Evolutionary conservation across 2,329 filamentous ascomycete genomes (phyloP).

Genomic region (Venturia effusa): DNA sequence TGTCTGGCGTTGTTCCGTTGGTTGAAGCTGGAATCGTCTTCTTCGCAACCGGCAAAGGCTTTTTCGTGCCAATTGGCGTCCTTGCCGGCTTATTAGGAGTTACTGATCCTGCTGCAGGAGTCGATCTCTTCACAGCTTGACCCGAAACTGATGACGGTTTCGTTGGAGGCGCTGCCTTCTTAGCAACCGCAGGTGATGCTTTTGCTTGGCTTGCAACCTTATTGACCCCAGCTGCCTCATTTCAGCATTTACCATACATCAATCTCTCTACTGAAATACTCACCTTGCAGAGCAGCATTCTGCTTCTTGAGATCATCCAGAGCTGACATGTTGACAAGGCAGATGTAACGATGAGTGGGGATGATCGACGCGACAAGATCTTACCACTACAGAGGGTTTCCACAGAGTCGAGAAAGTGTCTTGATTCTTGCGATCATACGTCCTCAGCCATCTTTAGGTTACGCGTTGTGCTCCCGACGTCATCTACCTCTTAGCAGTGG

Average conservation of each 20-base stretch:
- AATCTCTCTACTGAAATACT: conserved; percentile 9
- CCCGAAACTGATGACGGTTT: conserved; percentile 17
- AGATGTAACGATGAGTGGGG: neutral
- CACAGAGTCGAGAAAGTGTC: neutral
- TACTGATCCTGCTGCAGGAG: conserved; percentile 8
- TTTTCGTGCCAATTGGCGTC: conserved; percentile 16
- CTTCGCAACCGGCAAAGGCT: conserved; percentile 14
- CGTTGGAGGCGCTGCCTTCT: conserved; percentile 13
- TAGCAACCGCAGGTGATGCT: neutral
- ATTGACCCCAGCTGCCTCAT: neutral
- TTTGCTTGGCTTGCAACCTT: neutral
- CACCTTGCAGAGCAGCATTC: conserved; percentile 30
- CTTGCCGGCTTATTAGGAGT: conserved; percentile 9
- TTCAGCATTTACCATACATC: neutral
- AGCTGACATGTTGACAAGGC: conserved; percentile 13
- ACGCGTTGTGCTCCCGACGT: neutral
- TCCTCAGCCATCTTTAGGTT: neutral
- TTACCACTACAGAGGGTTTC: neutral
- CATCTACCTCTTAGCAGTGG: neutral
- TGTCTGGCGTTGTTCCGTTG: conserved; percentile 14
- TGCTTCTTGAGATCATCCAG: conserved; percentile 31
- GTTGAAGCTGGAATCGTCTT: conserved; percentile 13
- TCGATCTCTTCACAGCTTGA: conserved; percentile 12
- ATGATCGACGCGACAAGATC: neutral
- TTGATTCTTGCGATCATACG: neutral